phyloP scores from a whole-genome alignment of 2,329 filamentous ascomycete species.

The Bipolaris bicolor region DNA sequence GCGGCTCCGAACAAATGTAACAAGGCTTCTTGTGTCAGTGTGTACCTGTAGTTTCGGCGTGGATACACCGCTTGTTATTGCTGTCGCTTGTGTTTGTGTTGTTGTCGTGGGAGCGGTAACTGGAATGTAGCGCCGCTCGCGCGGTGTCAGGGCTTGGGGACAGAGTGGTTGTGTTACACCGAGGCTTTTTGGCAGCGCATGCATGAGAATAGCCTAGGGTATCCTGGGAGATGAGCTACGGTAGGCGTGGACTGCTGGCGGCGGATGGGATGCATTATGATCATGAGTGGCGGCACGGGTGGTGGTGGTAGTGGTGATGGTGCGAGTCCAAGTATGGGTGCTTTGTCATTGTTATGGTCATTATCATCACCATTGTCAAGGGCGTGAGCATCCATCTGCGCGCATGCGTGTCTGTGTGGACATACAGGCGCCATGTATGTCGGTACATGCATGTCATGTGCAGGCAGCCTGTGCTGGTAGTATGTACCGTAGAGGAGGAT shows the following conservation, averaged over 20 bases:
- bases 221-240: conserved; percentile 10
- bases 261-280: not conserved
- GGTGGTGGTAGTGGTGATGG: not conserved
- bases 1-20: not conserved
- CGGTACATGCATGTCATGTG: not conserved
- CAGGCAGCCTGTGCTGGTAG: not conserved
- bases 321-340: too few relatives aligned
- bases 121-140: not conserved
- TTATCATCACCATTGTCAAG: too few relatives aligned
- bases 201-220: conserved; percentile 12
- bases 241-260: conserved; percentile 1
- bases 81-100: not conserved
- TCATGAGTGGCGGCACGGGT: not conserved
- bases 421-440: not conserved
- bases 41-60: not conserved
- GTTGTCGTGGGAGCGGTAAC: not conserved
- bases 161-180: not conserved
- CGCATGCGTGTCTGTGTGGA: too few relatives aligned
- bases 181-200: conserved; percentile 6
- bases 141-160: not conserved
- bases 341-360: too few relatives aligned
- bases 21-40: not conserved
- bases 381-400: too few relatives aligned
- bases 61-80: not conserved
- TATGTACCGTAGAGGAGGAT: too few relatives aligned